Percentiles rank a stretch among this genome's conserved stretches.
Evolutionary conservation across 2,329 filamentous ascomycete species (phyloP).

Genomic region (Penicillium sp.): DNA sequence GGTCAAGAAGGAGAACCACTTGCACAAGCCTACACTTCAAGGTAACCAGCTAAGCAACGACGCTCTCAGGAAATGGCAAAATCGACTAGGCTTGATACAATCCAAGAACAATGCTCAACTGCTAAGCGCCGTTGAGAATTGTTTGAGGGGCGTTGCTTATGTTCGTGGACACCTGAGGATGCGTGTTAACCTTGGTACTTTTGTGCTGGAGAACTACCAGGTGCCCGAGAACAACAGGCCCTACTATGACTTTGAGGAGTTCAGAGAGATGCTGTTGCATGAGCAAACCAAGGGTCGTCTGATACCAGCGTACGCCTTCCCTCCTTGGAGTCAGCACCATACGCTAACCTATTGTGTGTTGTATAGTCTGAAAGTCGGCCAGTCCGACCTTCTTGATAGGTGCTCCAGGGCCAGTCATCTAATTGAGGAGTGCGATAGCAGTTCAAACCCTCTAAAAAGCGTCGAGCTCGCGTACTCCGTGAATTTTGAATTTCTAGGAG

Average conservation of each 20-base stretch:
- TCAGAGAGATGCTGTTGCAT: slow-evolving; percentile 46
- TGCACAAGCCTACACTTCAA: slow-evolving; percentile 29
- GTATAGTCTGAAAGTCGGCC: slow-evolving; percentile 31
- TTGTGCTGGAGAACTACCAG: slow-evolving; percentile 45
- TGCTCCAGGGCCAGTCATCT: slow-evolving; percentile 35
- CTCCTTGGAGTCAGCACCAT: background rate
- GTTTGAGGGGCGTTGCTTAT: slow-evolving; percentile 37
- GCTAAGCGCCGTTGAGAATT: slow-evolving; percentile 35
- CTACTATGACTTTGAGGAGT: slow-evolving; percentile 44
- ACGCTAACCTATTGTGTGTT: slow-evolving; percentile 13
- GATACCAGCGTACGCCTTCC: slow-evolving; percentile 41
- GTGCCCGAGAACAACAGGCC: slow-evolving; percentile 30
- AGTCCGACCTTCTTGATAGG: slow-evolving; percentile 34
- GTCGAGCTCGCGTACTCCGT: slow-evolving; percentile 43
- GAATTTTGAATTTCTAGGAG: slow-evolving; percentile 46
- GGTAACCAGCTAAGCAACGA: slow-evolving; percentile 23
- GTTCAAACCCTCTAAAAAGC: slow-evolving; percentile 26
- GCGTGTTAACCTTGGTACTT: slow-evolving; percentile 49
- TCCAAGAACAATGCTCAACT: slow-evolving; percentile 38
- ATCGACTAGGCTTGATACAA: slow-evolving; percentile 27
- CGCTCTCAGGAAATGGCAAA: slow-evolving; percentile 29
- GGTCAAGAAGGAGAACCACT: slow-evolving; percentile 26
- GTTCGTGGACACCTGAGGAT: slow-evolving; percentile 45
- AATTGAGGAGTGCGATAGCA: slow-evolving; percentile 32
- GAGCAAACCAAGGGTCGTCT: slow-evolving; percentile 42